Evolutionary conservation across 2,329 filamentous ascomycete species (phyloP).

Genomic region (Ceratocystis ficicola): DNA sequence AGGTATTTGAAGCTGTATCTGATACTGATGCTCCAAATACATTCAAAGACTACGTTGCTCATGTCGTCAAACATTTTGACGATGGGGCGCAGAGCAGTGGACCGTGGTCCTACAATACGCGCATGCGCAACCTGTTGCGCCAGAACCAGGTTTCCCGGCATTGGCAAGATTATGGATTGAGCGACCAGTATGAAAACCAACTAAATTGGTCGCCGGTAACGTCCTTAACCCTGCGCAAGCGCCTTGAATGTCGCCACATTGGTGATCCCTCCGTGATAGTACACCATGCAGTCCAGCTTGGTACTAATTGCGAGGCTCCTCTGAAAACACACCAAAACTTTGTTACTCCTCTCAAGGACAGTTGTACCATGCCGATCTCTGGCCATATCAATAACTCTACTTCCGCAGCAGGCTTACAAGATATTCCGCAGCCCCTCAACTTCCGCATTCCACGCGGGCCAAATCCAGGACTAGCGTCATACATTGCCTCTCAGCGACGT

Average conservation of each 20-base stretch:
- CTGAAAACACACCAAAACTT: constrained; percentile 29
- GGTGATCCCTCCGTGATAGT: constrained; percentile 32
- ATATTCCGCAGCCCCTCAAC: constrained; percentile 28
- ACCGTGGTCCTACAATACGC: constrained; percentile 35
- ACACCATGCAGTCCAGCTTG: constrained; percentile 33
- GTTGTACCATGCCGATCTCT: constrained; percentile 29
- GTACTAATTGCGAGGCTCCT: constrained; percentile 27
- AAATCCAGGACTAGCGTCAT: constrained; percentile 30
- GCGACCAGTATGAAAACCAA: constrained; percentile 28
- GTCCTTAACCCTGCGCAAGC: constrained; percentile 34
- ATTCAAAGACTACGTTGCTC: constrained; percentile 37
- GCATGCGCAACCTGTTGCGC: constrained; percentile 36
- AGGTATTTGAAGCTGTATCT: constrained; percentile 35
- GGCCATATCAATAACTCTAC: constrained; percentile 28
- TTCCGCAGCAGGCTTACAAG: constrained; percentile 11
- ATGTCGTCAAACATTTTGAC: constrained; percentile 39
- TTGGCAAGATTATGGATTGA: constrained; percentile 32
- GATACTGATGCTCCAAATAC: constrained; percentile 32
- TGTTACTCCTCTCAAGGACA: constrained; percentile 30
- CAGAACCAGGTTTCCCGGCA: constrained; percentile 31
- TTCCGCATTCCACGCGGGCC: constrained; percentile 31
- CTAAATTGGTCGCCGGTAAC: constrained; percentile 35
- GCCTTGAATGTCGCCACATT: constrained; percentile 36
- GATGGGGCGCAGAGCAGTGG: constrained; percentile 31
- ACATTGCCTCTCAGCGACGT: constrained; percentile 30